Evolutionary conservation across 306 rosid genomes (phyloP).

Genomic region (Quercus cerris): DNA sequence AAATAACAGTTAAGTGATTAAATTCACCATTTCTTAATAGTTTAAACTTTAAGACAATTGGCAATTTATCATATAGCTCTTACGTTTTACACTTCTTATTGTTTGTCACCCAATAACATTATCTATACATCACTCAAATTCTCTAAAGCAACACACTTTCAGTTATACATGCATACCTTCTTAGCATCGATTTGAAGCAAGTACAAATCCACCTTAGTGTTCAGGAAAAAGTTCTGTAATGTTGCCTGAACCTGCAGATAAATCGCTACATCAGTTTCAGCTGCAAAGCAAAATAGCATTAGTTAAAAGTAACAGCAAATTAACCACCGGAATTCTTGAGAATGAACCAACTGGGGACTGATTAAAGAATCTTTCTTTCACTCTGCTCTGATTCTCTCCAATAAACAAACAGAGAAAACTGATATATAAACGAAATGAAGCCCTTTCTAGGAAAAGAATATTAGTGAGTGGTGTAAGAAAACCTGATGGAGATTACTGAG

Average conservation of each 20-base stretch:
- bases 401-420: neutral
- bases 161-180: constrained; percentile 38
- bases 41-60: too few species aligned
- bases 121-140: neutral
- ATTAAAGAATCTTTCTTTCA: neutral
- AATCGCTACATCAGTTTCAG: neutral
- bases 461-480: neutral
- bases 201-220: constrained; percentile 56
- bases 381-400: neutral
- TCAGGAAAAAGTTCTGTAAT: constrained; percentile 57
- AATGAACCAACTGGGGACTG: neutral
- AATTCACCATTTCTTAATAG: too few species aligned
- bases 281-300: neutral
- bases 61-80: neutral
- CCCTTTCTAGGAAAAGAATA: neutral
- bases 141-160: neutral
- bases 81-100: neutral
- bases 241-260: constrained; percentile 60
- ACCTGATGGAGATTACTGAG: constrained; percentile 85
- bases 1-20: too few species aligned
- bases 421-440: neutral
- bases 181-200: constrained; percentile 76
- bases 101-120: neutral
- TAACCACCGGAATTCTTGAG: neutral
- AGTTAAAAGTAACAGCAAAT: too few species aligned